Conservation (phyloP, 768 basidiomycete genomes). For the Podaxis carcinomalis region DNA sequence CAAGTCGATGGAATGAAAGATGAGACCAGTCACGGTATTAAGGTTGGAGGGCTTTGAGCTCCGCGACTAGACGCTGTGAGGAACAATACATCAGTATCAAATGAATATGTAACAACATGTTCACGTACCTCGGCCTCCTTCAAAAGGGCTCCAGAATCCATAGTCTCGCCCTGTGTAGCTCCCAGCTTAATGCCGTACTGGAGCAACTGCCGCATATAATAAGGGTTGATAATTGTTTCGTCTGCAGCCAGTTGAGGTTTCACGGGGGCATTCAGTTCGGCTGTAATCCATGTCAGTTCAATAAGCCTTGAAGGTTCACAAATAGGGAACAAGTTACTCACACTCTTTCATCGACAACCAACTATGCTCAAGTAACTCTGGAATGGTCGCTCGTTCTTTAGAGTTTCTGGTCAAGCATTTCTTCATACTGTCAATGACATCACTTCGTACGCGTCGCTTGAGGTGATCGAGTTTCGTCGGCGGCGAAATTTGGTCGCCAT, state of each 20-base stretch:
- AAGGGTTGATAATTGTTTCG: constrained; percentile 73
- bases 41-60: constrained; percentile 44
- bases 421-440: constrained; percentile 81
- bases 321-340: constrained; percentile 23
- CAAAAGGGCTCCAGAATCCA: constrained; percentile 42
- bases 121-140: constrained; percentile 54
- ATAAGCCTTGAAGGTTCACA: background rate
- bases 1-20: background rate
- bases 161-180: constrained; percentile 30
- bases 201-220: constrained; percentile 75
- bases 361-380: constrained; percentile 75
- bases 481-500: constrained; percentile 29
- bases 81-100: background rate
- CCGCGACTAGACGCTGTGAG: constrained; percentile 57
- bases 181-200: constrained; percentile 68
- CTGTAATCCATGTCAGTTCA: background rate
- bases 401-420: constrained; percentile 75
- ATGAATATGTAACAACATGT: background rate
- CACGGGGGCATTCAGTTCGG: constrained; percentile 18
- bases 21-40: background rate
- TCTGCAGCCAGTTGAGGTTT: constrained; percentile 37
- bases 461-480: constrained; percentile 65
- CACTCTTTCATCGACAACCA: constrained; percentile 70
- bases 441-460: constrained; percentile 61
- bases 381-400: constrained; percentile 84